phyloP scores from a whole-genome alignment of 2,329 filamentous ascomycete species.

The Botrytis squamosa region DNA sequence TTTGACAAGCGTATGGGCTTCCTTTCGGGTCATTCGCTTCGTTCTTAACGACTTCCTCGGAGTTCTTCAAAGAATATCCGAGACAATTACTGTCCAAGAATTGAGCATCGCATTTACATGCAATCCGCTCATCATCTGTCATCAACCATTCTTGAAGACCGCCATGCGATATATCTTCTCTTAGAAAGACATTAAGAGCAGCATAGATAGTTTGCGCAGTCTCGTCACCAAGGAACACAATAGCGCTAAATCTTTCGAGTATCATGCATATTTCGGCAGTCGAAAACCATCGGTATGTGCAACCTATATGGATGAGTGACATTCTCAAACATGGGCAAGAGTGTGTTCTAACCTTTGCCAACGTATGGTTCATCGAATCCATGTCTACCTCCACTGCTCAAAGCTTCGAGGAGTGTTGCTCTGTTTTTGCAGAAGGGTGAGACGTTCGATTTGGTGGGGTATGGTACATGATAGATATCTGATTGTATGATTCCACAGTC shows the following conservation, averaged over 20 bases:
- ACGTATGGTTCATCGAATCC: constrained; percentile 44
- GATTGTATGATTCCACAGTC: constrained; percentile 30
- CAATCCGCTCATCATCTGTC: constrained; percentile 35
- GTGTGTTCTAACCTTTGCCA: constrained; percentile 25
- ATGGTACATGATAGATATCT: constrained; percentile 30
- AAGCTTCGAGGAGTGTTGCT: constrained; percentile 41
- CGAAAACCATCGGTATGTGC: constrained; percentile 46
- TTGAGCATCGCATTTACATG: constrained; percentile 45
- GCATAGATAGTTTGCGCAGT: constrained; percentile 44
- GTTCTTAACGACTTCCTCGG: constrained; percentile 27
- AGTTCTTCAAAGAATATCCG: constrained; percentile 33
- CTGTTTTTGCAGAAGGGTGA: constrained; percentile 35
- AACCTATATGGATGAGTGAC: constrained; percentile 33
- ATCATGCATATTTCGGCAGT: constrained; percentile 46
- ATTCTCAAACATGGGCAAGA: neutral
- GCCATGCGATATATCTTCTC: constrained; percentile 43
- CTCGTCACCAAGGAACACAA: constrained; percentile 46
- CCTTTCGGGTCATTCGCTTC: constrained; percentile 23
- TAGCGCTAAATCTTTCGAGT: constrained; percentile 43
- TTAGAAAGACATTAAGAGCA: constrained; percentile 47
- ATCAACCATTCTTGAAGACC: constrained; percentile 44
- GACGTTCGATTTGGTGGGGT: constrained; percentile 16
- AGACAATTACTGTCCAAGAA: constrained; percentile 41
- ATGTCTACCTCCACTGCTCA: constrained; percentile 44
- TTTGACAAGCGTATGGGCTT: constrained; percentile 26